phyloP scores from a whole-genome alignment of 108 stramenopile species.

The Schizochytrium sp. region DNA sequence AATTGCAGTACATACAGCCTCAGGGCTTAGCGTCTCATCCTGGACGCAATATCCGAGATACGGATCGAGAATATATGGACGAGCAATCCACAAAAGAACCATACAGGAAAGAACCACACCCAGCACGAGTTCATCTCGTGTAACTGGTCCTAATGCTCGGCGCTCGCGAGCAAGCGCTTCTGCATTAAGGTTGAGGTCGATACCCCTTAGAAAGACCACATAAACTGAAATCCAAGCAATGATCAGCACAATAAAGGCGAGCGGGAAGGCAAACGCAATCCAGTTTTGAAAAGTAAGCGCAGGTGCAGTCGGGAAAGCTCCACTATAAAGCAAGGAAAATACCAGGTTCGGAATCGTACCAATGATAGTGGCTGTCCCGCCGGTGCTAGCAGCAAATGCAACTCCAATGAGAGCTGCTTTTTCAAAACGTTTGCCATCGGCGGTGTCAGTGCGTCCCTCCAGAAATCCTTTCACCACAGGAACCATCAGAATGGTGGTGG shows the following conservation, averaged over 20 bases:
- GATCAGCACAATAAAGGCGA: not conserved
- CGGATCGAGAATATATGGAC: not conserved
- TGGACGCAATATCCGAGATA: not conserved
- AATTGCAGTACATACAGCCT: not conserved
- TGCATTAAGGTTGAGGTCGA: not conserved
- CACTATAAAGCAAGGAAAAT: conserved; percentile 2
- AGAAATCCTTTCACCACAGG: conserved; percentile 28
- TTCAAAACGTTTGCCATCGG: not conserved
- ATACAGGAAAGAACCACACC: not conserved
- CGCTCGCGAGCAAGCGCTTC: not conserved
- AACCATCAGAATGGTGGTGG: conserved; percentile 34
- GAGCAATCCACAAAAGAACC: conserved; percentile 19
- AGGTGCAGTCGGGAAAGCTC: not conserved
- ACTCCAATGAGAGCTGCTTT: conserved; percentile 13
- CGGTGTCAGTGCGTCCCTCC: not conserved
- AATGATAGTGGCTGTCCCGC: conserved; percentile 19
- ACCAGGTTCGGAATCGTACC: conserved; percentile 13
- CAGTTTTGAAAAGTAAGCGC: not conserved
- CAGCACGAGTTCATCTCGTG: conserved; percentile 26
- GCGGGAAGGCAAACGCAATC: conserved; percentile 13
- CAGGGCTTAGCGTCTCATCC: not conserved
- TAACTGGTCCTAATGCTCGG: not conserved
- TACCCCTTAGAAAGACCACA: not conserved
- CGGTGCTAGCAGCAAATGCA: not conserved
- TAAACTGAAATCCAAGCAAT: not conserved